Conservation (phyloP, 1,139 yeast genomes). For the Candida neerlandica region DNA sequence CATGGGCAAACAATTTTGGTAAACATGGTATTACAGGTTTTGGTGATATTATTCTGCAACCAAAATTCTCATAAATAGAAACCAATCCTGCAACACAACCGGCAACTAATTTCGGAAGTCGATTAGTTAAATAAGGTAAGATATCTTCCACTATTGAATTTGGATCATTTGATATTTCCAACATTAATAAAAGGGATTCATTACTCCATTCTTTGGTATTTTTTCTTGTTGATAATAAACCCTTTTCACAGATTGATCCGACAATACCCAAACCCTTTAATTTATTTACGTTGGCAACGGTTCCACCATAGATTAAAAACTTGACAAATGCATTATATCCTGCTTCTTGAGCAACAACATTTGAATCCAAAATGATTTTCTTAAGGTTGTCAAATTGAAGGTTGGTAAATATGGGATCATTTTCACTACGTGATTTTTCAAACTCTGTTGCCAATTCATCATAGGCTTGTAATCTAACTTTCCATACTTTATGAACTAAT, state of each 20-base stretch:
- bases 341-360: constrained; percentile 91
- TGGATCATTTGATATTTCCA: constrained; percentile 64
- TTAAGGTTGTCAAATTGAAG: constrained; percentile 43
- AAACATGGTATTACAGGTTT: constrained; percentile 60
- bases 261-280: constrained; percentile 49
- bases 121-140: constrained; percentile 60
- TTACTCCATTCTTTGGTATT: constrained; percentile 69
- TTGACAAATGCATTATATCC: constrained; percentile 62
- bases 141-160: constrained; percentile 69
- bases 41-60: constrained; percentile 69
- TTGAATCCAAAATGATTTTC: constrained; percentile 69
- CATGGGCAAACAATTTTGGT: constrained; percentile 77
- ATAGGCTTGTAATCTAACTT: constrained; percentile 81
- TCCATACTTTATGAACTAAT: constrained; percentile 81
- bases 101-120: constrained; percentile 78
- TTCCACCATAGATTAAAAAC: constrained; percentile 64
- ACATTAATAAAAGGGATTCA: constrained; percentile 62
- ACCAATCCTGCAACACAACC: constrained; percentile 61
- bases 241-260: constrained; percentile 73
- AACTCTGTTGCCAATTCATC: constrained; percentile 62
- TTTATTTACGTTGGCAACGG: constrained; percentile 32
- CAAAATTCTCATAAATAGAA: constrained; percentile 64
- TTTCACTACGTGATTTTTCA: constrained; percentile 54
- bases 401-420: constrained; percentile 59
- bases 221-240: constrained; percentile 73